These are phyloP conservation scores for Xylaria bambusicola DNA, from an alignment of 495 filamentous ascomycete species.

Conservation along the genomic window DNA sequence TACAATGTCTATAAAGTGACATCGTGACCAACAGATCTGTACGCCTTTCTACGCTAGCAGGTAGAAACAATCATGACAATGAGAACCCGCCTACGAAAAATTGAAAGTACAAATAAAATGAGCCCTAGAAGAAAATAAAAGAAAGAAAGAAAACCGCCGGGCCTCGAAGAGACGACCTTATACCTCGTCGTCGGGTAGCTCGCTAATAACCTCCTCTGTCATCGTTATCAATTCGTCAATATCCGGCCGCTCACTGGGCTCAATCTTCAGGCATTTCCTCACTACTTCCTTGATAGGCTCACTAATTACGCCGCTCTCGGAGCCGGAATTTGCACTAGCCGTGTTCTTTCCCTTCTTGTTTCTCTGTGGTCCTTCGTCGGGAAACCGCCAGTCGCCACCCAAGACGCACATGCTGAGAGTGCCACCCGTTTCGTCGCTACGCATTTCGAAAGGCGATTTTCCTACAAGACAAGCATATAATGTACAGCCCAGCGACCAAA, in stretches of 20 bases:
- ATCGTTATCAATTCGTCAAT: slow-evolving; percentile 84
- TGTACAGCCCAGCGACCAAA: slow-evolving; percentile 96
- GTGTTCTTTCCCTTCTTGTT: slow-evolving; percentile 59
- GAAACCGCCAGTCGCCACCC: slow-evolving; percentile 91
- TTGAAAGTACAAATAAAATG: too few species aligned
- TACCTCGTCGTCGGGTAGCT: slow-evolving; percentile 70
- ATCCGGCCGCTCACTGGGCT: slow-evolving; percentile 87
- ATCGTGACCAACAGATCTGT: slow-evolving; percentile 14
- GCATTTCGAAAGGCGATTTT: slow-evolving; percentile 94
- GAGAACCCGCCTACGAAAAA: slow-evolving; percentile 4
- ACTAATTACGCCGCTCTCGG: slow-evolving; percentile 56
- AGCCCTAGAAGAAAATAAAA: too few species aligned
- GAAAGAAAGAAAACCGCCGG: slow-evolving; percentile 18
- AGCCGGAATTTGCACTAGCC: slow-evolving; percentile 25
- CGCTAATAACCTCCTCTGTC: slow-evolving; percentile 72
- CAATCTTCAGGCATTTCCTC: slow-evolving; percentile 84
- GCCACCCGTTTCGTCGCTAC: slow-evolving; percentile 93
- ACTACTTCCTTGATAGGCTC: slow-evolving; percentile 83
- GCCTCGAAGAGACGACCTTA: slow-evolving; percentile 8
- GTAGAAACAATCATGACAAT: slow-evolving; percentile 2
- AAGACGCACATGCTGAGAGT: slow-evolving; percentile 88
- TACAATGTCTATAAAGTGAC: slow-evolving; percentile 14
- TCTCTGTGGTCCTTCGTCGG: slow-evolving; percentile 68
- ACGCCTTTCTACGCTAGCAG: background rate
- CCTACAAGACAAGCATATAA: slow-evolving; percentile 94